Conservation (phyloP, 2,329 filamentous ascomycete species). For the Curvularia eragrostidis region DNA sequence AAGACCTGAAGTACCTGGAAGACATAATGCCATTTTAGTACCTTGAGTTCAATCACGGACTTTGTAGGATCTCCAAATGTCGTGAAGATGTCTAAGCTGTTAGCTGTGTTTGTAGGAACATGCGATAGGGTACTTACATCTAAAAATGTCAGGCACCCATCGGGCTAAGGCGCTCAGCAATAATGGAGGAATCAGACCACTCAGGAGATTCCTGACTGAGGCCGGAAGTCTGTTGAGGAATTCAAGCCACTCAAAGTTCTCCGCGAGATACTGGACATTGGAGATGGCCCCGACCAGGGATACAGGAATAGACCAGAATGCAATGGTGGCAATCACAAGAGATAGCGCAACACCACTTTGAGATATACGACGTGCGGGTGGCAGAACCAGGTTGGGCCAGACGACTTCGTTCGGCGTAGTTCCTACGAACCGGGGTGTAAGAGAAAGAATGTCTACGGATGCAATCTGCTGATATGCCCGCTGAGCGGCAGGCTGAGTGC, state of each 20-base stretch:
- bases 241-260: slow-evolving; percentile 69
- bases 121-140: slow-evolving; percentile 60
- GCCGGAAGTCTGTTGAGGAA: slow-evolving; percentile 77
- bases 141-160: slow-evolving; percentile 84
- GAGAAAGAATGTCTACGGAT: slow-evolving; percentile 65
- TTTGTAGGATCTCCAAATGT: slow-evolving; percentile 79
- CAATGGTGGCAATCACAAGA: slow-evolving; percentile 78
- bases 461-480: slow-evolving; percentile 72
- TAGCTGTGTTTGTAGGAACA: slow-evolving; percentile 9
- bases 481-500: slow-evolving; percentile 81
- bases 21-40: slow-evolving; percentile 88
- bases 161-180: slow-evolving; percentile 81
- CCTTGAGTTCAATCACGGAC: slow-evolving; percentile 83
- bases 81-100: slow-evolving; percentile 72
- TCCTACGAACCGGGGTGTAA: slow-evolving; percentile 85
- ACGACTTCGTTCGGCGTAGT: slow-evolving; percentile 83
- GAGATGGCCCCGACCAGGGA: slow-evolving; percentile 84
- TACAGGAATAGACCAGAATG: slow-evolving; percentile 85
- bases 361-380: slow-evolving; percentile 81
- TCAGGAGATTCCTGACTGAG: slow-evolving; percentile 79
- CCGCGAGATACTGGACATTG: slow-evolving; percentile 75
- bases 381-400: slow-evolving; percentile 83
- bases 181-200: slow-evolving; percentile 81
- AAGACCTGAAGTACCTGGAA: slow-evolving; percentile 95
- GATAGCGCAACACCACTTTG: slow-evolving; percentile 74